A percentile compares a stretch with the other conserved stretches of the same genome.
These are phyloP conservation scores for Misopates orontium DNA, from an alignment of 257 asterid genomes.

Conservation along the genomic window DNA sequence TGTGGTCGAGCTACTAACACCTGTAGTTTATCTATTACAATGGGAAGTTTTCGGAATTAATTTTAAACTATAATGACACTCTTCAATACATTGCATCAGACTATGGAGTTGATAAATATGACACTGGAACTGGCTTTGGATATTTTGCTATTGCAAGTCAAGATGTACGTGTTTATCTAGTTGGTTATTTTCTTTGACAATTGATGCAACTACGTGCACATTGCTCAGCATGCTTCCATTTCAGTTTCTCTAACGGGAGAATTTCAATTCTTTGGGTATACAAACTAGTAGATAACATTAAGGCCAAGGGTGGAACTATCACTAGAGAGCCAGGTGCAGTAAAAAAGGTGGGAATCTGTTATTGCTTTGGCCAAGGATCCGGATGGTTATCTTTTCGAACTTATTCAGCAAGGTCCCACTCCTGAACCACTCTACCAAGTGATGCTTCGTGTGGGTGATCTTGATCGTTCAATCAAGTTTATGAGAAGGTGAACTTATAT, in stretches of 20 bases:
- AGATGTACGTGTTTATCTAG: constrained; percentile 61
- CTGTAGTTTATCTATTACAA: no score
- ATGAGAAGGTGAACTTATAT: constrained; percentile 68
- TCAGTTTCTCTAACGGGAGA: constrained; percentile 15
- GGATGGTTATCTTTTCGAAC: constrained; percentile 91
- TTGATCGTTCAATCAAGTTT: constrained; percentile 94
- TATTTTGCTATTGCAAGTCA: constrained; percentile 93
- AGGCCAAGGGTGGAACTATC: constrained; percentile 89
- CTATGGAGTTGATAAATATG: constrained; percentile 88
- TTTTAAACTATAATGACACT: constrained; percentile 17
- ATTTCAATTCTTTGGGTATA: constrained; percentile 55
- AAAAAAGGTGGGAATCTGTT: constrained; percentile 85
- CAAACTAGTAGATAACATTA: constrained; percentile 78
- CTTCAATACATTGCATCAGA: constrained; percentile 46
- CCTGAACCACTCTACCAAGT: constrained; percentile 99
- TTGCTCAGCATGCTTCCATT: constrained; percentile 10
- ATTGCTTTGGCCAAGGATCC: constrained; percentile 98
- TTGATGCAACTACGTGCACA: constrained; percentile 3
- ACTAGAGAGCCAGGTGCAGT: constrained; percentile 99
- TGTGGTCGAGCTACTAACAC: no score
- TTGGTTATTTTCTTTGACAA: constrained; percentile 5
- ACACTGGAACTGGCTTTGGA: constrained; percentile 91
- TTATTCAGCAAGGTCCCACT: constrained; percentile 84
- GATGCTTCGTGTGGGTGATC: constrained; percentile 99
- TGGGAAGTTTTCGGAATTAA: background rate